Conservation (phyloP, 768 basidiomycete genomes). For the Serendipita vermifera region DNA sequence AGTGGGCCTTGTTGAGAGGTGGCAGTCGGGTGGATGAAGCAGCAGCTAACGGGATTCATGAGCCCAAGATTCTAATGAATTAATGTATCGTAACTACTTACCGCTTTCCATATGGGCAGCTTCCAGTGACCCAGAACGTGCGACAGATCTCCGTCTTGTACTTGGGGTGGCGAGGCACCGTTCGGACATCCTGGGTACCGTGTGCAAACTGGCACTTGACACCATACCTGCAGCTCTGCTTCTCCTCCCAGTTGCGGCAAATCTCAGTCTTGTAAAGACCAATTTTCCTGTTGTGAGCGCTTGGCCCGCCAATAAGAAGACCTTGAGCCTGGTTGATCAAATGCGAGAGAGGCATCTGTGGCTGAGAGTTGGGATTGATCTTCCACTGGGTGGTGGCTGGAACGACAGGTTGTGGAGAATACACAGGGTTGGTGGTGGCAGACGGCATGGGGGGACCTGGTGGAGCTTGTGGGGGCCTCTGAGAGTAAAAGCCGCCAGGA, state of each 20-base stretch:
- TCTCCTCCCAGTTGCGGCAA: constrained; percentile 19
- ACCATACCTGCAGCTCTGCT: constrained; percentile 20
- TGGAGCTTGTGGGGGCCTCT: background rate
- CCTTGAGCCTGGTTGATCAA: constrained; percentile 1
- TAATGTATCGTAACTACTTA: too few species aligned
- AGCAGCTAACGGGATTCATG: constrained; percentile 15
- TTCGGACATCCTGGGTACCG: constrained; percentile 20
- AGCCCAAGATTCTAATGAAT: background rate
- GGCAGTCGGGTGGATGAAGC: constrained; percentile 19
- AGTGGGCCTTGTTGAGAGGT: background rate
- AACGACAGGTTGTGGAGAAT: background rate
- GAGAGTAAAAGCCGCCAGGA: background rate
- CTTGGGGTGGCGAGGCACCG: constrained; percentile 21
- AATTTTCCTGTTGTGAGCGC: constrained; percentile 23
- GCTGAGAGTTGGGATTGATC: constrained; percentile 7
- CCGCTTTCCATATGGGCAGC: constrained; percentile 21
- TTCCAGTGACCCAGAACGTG: constrained; percentile 16
- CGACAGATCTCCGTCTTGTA: constrained; percentile 23
- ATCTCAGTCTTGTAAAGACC: constrained; percentile 22
- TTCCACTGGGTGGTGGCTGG: background rate
- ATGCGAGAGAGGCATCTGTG: background rate
- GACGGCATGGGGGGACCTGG: background rate
- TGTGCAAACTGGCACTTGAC: constrained; percentile 25
- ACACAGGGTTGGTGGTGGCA: background rate
- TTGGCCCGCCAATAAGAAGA: constrained; percentile 15